phyloP scores from a whole-genome alignment of 108 stramenopile species.

The Mediolabrus comicus region DNA sequence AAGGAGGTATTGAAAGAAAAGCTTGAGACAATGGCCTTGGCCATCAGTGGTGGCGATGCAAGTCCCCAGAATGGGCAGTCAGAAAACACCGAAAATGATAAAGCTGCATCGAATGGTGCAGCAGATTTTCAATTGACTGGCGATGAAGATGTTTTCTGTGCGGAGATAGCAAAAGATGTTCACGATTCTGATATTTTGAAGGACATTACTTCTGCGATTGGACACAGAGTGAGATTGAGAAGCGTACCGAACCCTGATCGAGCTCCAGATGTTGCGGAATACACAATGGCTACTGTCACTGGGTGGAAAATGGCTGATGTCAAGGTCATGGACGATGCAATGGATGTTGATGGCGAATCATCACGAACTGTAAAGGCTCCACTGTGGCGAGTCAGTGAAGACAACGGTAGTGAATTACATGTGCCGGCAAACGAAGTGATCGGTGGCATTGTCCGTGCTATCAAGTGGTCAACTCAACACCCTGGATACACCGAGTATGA shows the following conservation, averaged over 20 bases:
- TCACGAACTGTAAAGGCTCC: constrained; percentile 31
- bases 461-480: constrained; percentile 54
- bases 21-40: constrained; percentile 59
- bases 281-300: constrained; percentile 60
- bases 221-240: constrained; percentile 65
- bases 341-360: constrained; percentile 25
- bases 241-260: constrained; percentile 55
- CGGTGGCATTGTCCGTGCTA: constrained; percentile 60
- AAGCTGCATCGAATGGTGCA: background rate
- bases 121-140: constrained; percentile 19
- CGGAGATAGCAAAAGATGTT: constrained; percentile 15
- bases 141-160: constrained; percentile 36
- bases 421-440: constrained; percentile 52
- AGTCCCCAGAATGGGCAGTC: constrained; percentile 9
- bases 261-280: constrained; percentile 61
- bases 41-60: constrained; percentile 7
- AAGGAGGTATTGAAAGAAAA: constrained; percentile 75
- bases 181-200: constrained; percentile 24
- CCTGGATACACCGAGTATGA: constrained; percentile 73
- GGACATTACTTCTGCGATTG: constrained; percentile 60
- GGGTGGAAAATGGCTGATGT: constrained; percentile 62
- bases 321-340: constrained; percentile 13
- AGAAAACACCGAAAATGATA: constrained; percentile 37
- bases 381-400: constrained; percentile 54
- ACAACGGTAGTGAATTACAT: constrained; percentile 56